Conservation (phyloP, 2,329 filamentous ascomycete species). For the Albifimbria verrucaria region DNA sequence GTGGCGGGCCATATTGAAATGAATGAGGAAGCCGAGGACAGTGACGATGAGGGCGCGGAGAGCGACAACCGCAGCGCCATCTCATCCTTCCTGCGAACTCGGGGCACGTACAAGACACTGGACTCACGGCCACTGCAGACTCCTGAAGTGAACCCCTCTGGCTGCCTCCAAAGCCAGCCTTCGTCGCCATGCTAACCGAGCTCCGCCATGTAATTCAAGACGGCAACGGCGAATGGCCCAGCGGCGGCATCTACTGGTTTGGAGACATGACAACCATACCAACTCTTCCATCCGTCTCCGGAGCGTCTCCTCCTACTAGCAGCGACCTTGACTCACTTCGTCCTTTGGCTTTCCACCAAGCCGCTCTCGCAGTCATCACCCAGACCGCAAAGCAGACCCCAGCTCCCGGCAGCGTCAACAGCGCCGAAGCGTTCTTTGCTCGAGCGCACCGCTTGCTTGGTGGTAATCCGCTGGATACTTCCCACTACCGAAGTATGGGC, state of each 20-base stretch:
- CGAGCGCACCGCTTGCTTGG: constrained; percentile 40
- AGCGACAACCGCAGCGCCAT: background rate
- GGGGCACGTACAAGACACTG: constrained; percentile 44
- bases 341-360: constrained; percentile 42
- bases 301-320: too few relatives aligned
- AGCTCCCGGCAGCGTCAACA: constrained; percentile 17
- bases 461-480: constrained; percentile 41
- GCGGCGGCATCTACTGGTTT: constrained; percentile 49
- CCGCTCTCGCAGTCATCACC: constrained; percentile 39
- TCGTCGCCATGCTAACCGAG: constrained; percentile 34
- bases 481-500: constrained; percentile 33
- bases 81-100: constrained; percentile 32
- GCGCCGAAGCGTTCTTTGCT: constrained; percentile 41
- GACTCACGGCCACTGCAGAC: constrained; percentile 40
- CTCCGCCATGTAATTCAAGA: constrained; percentile 44
- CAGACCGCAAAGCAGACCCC: constrained; percentile 20
- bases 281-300: constrained; percentile 16
- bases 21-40: constrained; percentile 7
- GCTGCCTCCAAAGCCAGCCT: constrained; percentile 34
- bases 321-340: constrained; percentile 19
- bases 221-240: constrained; percentile 35
- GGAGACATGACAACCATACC: constrained; percentile 34
- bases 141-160: constrained; percentile 35
- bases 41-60: background rate
- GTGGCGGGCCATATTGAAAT: constrained; percentile 7